Evolutionary conservation across 192 early-diverging fungal species (phyloP).

Genomic region (Podila clonocystis): DNA sequence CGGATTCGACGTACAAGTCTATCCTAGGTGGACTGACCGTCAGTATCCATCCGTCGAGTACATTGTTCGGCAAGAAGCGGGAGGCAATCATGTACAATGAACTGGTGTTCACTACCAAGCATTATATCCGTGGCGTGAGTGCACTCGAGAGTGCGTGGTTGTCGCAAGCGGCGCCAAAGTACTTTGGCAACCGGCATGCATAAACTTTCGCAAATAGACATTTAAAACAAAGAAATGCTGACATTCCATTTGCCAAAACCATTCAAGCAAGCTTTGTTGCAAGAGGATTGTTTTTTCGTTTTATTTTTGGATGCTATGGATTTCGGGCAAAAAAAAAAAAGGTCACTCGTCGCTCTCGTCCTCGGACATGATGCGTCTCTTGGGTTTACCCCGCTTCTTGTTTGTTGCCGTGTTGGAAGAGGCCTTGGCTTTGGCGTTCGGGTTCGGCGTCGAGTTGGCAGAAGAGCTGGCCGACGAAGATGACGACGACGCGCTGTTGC

Average conservation of each 20-base stretch:
- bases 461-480: neutral
- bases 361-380: conserved; percentile 1
- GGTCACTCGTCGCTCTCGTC: neutral
- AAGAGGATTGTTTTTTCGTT: too few relatives aligned
- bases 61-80: conserved; percentile 82
- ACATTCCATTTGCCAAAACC: too few relatives aligned
- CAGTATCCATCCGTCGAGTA: conserved; percentile 88
- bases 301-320: too few relatives aligned
- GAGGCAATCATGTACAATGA: conserved; percentile 91
- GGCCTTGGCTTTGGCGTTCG: neutral
- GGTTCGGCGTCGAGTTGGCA: conserved; percentile 1
- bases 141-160: conserved; percentile 87
- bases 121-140: conserved; percentile 89
- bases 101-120: conserved; percentile 87
- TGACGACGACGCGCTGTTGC: neutral
- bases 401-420: conserved; percentile 3
- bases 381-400: conserved; percentile 1
- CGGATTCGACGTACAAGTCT: conserved; percentile 87
- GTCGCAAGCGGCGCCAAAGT: conserved; percentile 79
- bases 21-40: conserved; percentile 76
- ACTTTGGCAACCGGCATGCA: conserved; percentile 57
- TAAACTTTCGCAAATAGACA: neutral
- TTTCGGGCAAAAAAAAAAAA: too few relatives aligned
- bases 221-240: too few relatives aligned
- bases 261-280: too few relatives aligned